phyloP scores from a whole-genome alignment of 768 basidiomycete species.

The Chalciporus piperatus region DNA sequence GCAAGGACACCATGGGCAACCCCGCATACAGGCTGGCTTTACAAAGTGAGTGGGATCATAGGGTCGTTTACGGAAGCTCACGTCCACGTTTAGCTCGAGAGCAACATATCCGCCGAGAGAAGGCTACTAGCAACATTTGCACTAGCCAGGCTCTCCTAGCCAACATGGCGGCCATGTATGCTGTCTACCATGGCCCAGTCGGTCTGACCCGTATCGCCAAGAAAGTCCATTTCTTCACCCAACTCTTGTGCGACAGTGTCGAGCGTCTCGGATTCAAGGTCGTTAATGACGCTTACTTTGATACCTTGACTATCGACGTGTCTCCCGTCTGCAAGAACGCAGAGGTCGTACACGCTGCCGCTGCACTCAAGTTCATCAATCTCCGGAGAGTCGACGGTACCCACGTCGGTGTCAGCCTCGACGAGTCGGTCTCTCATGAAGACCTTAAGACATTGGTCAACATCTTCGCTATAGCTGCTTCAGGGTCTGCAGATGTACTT shows the following conservation, averaged over 20 bases:
- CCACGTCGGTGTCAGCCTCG: slow-evolving; percentile 84
- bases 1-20: slow-evolving; percentile 79
- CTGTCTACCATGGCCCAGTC: slow-evolving; percentile 90
- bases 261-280: slow-evolving; percentile 73
- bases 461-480: slow-evolving; percentile 71
- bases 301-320: slow-evolving; percentile 82
- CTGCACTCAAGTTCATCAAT: slow-evolving; percentile 71
- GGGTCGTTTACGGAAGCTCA: slow-evolving; percentile 7
- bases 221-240: slow-evolving; percentile 88
- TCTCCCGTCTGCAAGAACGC: slow-evolving; percentile 55
- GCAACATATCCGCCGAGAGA: slow-evolving; percentile 96
- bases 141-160: slow-evolving; percentile 97
- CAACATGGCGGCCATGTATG: slow-evolving; percentile 99
- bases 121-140: slow-evolving; percentile 98
- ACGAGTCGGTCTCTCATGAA: slow-evolving; percentile 79
- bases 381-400: slow-evolving; percentile 72
- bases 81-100: slow-evolving; percentile 65
- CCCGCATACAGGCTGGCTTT: slow-evolving; percentile 90
- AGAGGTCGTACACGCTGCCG: slow-evolving; percentile 64
- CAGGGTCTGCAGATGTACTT: slow-evolving; percentile 44
- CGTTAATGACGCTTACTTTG: slow-evolving; percentile 78
- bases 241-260: slow-evolving; percentile 65
- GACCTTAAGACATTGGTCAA: slow-evolving; percentile 79
- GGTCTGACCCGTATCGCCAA: slow-evolving; percentile 82
- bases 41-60: slow-evolving; percentile 65